Evolutionary conservation across 495 filamentous ascomycete genomes (phyloP).

Genomic region (Daldinia grandis): DNA sequence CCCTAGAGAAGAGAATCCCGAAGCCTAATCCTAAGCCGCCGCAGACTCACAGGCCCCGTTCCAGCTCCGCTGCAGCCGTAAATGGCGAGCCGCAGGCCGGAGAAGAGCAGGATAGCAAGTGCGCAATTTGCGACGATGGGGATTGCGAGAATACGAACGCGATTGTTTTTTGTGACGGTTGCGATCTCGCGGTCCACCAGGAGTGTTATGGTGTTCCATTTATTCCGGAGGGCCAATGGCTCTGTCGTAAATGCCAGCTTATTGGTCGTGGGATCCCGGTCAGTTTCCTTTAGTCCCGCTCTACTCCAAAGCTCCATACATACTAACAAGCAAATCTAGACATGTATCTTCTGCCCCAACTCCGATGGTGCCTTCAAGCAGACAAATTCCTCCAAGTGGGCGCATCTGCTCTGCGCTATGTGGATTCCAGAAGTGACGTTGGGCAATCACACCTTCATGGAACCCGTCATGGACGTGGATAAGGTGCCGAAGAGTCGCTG

Average conservation of each 20-base stretch:
- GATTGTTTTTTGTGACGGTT: conserved; percentile 99
- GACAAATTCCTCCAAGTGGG: conserved; percentile 93
- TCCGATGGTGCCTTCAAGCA: conserved; percentile 98
- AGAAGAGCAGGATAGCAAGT: conserved; percentile 97
- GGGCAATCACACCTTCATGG: conserved; percentile 97
- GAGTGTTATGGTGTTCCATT: conserved; percentile 99
- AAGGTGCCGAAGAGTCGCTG: conserved; percentile 93
- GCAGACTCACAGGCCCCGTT: conserved; percentile 87
- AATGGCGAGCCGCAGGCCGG: conserved; percentile 88
- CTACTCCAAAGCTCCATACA: conserved; percentile 8
- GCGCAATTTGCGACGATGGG: conserved; percentile 96
- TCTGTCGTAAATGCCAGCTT: conserved; percentile 95
- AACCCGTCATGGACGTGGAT: conserved; percentile 96
- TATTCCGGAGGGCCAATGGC: conserved; percentile 98
- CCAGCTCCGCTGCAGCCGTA: conserved; percentile 89
- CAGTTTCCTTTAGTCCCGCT: conserved; percentile 49
- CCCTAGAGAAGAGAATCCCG: conserved; percentile 92
- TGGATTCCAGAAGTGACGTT: conserved; percentile 98
- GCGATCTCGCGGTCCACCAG: conserved; percentile 96
- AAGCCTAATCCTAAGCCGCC: conserved; percentile 96
- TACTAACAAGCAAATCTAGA: conserved; percentile 54
- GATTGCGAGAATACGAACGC: conserved; percentile 99
- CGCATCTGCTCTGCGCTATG: conserved; percentile 93
- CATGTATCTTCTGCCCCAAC: conserved; percentile 98
- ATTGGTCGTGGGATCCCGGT: conserved; percentile 89